Base-by-base conservation (phyloP, 345 rosid genomes). In the Cardamine occulta region DNA sequence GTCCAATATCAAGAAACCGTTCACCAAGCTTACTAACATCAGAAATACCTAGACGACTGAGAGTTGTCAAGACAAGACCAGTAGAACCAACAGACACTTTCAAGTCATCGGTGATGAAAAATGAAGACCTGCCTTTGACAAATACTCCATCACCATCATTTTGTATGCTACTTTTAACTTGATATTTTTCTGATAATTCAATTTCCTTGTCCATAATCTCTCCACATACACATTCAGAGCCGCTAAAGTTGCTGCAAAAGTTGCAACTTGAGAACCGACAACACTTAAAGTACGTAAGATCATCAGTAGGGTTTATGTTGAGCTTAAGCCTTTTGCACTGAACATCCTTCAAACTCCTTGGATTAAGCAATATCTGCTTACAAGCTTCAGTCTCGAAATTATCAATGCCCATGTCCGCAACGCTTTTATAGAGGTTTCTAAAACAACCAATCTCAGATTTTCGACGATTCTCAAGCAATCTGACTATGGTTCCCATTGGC, bases 21-120 rank as follows among this genome's bases (percentile, higher is more conserved):
- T 70, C 72, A 5, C 9, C 62, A 8, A 77, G 75, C 35, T 56
- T 66, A 32, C 34, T 63, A 56, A 65, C 59, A 60, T 70, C 72
- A 54, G 57, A 21, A 24, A 12, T 42, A 8, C 76, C 53, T 2
- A 76, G 56, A 18, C 21, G 15, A 5, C 29, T 18, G 23, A 76
- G 51, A 0, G 47, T 45, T 2, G 21, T 29, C 35, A 76, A 17
- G 66, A 48, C 58, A 23, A 60, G 55, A 19, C 32, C 56, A 6
- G 40, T 72, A 1, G 70, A 40, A 23, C 26, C 14, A 39, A 58
- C 26, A 17, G 53, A 23, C 7, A 77, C 66, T 1, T 23, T 29
- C 57, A 77, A 59, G n/a, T 63, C 72, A 1, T 71, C 76, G 4
- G 76, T 77, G 26, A 77, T 71, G 37, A 77, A 35, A 42, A 70